phyloP scores from a whole-genome alignment of 1,139 yeast genomes.

The Protomyces gravidus region DNA sequence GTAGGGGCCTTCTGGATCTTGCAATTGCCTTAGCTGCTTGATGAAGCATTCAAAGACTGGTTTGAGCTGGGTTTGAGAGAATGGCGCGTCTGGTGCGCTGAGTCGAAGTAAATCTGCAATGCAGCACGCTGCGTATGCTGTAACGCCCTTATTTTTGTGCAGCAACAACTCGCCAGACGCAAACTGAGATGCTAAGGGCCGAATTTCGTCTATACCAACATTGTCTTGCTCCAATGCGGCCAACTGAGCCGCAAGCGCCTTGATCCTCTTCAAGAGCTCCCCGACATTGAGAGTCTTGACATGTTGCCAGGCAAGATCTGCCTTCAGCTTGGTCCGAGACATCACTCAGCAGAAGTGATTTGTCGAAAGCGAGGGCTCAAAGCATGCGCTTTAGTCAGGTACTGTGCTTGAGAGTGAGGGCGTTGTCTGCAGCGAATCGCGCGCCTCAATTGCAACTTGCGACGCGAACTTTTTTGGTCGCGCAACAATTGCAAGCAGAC shows the following conservation, averaged over 20 bases:
- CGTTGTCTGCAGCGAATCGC: not conserved
- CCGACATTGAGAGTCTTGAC: not conserved
- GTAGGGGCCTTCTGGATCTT: constrained; percentile 60
- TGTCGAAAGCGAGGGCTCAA: no score
- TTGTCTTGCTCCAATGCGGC: not conserved
- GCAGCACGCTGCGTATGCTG: constrained; percentile 68
- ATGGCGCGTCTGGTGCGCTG: constrained; percentile 91
- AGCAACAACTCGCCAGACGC: constrained; percentile 55
- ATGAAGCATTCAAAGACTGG: constrained; percentile 46
- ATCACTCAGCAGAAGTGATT: not conserved
- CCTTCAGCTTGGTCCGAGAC: not conserved
- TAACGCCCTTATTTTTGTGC: constrained; percentile 66
- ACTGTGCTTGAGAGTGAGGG: no score
- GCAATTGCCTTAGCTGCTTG: constrained; percentile 56
- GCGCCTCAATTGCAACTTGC: not conserved
- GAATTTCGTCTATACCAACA: not conserved
- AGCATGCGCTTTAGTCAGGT: no score
- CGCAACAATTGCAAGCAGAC: no score
- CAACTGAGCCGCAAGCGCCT: not conserved
- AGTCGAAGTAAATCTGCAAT: constrained; percentile 70
- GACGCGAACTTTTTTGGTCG: not conserved
- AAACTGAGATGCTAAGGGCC: constrained; percentile 47
- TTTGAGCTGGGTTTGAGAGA: constrained; percentile 56
- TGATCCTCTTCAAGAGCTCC: not conserved
- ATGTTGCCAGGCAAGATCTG: not conserved